A percentile compares a stretch with the other conserved stretches of the same genome.
These are phyloP conservation scores for Ambispora gerdemannii DNA, from an alignment of 192 early-diverging fungal genomes.

Conservation along the genomic window DNA sequence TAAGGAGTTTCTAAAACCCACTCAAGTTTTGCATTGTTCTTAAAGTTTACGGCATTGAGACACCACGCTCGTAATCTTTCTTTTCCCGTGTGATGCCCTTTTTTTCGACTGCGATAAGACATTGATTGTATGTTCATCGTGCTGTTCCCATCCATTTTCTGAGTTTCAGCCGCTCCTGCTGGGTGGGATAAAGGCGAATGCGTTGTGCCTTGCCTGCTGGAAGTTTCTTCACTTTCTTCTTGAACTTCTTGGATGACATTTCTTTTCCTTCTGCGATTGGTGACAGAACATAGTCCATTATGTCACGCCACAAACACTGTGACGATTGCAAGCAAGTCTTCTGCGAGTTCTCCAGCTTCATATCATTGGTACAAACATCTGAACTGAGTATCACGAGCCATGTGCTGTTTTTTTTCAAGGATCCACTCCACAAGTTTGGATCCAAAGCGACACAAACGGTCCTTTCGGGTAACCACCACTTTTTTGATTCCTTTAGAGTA, in stretches of 20 bases:
- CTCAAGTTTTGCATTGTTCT: no score
- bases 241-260: not conserved
- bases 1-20: no score
- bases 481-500: conserved; percentile 4
- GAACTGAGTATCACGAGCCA: conserved; percentile 12
- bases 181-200: conserved; percentile 19
- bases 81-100: no score
- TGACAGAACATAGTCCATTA: conserved; percentile 5
- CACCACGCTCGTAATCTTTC: no score
- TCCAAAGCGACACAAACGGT: conserved; percentile 2
- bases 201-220: not conserved
- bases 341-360: not conserved
- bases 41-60: no score
- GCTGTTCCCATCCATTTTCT: no score
- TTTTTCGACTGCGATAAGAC: no score
- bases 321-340: conserved; percentile 21
- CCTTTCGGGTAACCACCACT: not conserved
- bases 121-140: no score
- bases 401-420: conserved; percentile 5
- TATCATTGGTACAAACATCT: not conserved
- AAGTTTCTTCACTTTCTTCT: no score
- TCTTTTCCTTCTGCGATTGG: conserved; percentile 10
- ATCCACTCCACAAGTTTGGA: conserved; percentile 16
- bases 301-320: conserved; percentile 11
- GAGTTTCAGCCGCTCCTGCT: conserved; percentile 19